Percentiles rank a stretch among this genome's conserved stretches.
phyloP scores from a whole-genome alignment of 2,329 filamentous ascomycete genomes.

The Neophaeococcomyces aloes region DNA sequence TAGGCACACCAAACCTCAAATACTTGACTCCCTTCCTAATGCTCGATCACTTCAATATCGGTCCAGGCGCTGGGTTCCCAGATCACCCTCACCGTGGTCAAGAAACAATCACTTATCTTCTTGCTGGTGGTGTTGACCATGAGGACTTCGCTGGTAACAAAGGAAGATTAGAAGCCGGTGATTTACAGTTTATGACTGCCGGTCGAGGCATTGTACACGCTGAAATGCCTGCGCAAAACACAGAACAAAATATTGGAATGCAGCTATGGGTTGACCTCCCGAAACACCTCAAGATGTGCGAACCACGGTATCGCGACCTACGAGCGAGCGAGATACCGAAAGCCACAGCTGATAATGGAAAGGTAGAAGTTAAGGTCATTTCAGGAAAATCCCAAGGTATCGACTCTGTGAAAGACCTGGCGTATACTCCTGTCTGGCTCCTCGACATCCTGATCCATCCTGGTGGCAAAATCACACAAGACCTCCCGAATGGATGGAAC shows the following conservation, averaged over 20 bases:
- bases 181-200: conserved; percentile 96
- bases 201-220: conserved; percentile 86
- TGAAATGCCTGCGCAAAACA: conserved; percentile 78
- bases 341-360: conserved; percentile 59
- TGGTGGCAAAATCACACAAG: conserved; percentile 65
- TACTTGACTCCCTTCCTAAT: conserved; percentile 91
- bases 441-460: conserved; percentile 72
- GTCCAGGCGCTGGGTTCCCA: conserved; percentile 74
- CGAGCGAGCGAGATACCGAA: conserved; percentile 66
- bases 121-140: conserved; percentile 78
- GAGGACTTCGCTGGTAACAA: conserved; percentile 82
- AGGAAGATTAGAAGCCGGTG: conserved; percentile 75
- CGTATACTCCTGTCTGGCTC: conserved; percentile 96
- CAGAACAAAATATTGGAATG: conserved; percentile 75
- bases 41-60: conserved; percentile 84
- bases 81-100: conserved; percentile 78
- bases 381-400: conserved; percentile 73
- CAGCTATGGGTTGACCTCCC: conserved; percentile 96
- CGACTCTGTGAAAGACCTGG: conserved; percentile 78
- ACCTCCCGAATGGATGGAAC: conserved; percentile 73
- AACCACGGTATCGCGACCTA: conserved; percentile 85
- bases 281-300: conserved; percentile 67
- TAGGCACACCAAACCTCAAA: conserved; percentile 70
- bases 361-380: conserved; percentile 79
- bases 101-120: conserved; percentile 81